Base-by-base conservation (phyloP, 2,329 filamentous ascomycete genomes). In the Ascochyta clinopodiicola region DNA sequence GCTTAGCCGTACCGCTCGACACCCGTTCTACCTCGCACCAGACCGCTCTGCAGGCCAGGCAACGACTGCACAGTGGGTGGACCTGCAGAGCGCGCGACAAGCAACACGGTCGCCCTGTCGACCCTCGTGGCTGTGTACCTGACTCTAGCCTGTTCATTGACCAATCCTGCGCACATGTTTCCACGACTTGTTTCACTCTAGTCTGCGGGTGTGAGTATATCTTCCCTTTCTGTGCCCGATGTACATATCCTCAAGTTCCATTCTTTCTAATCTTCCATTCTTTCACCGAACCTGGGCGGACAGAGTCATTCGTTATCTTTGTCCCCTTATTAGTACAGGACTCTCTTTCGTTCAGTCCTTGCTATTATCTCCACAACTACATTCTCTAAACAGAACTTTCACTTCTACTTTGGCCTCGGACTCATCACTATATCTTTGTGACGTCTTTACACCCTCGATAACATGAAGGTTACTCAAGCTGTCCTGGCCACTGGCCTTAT, bases 401-500 rank as follows among this genome's bases (percentile, higher is more conserved):
- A 39, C 25, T 60, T 27, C 31, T 27, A 40, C 59, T 58, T 56
- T 51, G 47, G 32, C 48, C 57, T 58, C 62, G 59, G 39, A 63
- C 54, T 36, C 34, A 57, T 56, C 29, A 22, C 13, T 21, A 25
- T 43, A 32, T 50, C 29, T 4, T 31, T 25, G 13, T 38, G 10
- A 32, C 15, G 31, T 9, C 22, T 37, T 17, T 22, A 24, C 24
- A 21, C 19, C 3, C 21, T 27, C 19, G 19, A 62, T 73, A 79
- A 46, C 56, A 81, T 78, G 79, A 81, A 75, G 75, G 60, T 71
- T 55, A 70, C 75, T 40, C 63, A 71, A 37, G 71, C 77, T 62
- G 63, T 84, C 59, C 66, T 83, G 59, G 75, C 80, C 48, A 75
- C 80, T 63, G 78, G 80, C 60, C 70, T 82, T 40, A 74, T 71